Evolutionary conservation across 23 red algal species (phyloP).

Genomic region (Gracilaria caudata): DNA sequence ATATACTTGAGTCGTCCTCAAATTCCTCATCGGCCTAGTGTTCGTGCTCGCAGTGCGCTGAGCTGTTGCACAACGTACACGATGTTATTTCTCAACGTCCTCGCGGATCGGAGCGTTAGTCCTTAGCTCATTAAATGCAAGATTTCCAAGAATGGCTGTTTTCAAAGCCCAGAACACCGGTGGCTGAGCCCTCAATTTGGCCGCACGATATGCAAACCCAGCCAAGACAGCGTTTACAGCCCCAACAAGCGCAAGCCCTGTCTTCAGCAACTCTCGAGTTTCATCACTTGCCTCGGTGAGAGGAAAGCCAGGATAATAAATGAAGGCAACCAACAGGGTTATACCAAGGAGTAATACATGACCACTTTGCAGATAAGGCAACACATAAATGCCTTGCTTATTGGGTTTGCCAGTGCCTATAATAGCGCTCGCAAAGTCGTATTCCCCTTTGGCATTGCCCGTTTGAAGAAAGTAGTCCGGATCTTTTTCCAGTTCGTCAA

Average conservation of each 20-base stretch:
- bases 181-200: conserved; percentile 57
- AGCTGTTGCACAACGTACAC: too few species aligned
- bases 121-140: conserved; percentile 70
- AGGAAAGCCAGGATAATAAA: conserved; percentile 87
- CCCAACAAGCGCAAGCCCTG: conserved; percentile 34
- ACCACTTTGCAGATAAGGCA: conserved; percentile 79
- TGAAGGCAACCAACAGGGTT: conserved; percentile 58
- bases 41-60: too few species aligned
- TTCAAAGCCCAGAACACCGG: conserved; percentile 70
- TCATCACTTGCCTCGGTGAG: conserved; percentile 65
- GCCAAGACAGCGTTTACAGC: conserved; percentile 55
- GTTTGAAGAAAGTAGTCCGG: conserved; percentile 67
- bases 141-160: conserved; percentile 66
- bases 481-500: conserved; percentile 66
- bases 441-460: conserved; percentile 41
- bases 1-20: too few species aligned
- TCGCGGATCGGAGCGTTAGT: conserved; percentile 36
- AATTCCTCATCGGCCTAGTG: too few species aligned
- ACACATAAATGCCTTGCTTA: conserved; percentile 78
- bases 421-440: conserved; percentile 75
- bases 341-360: conserved; percentile 69
- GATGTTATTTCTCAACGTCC: background rate
- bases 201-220: conserved; percentile 51
- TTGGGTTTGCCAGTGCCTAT: conserved; percentile 74
- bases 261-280: conserved; percentile 40